Evolutionary conservation across 176 grass and related monocot genomes (phyloP).

Genomic region (Musa troglodytarum): DNA sequence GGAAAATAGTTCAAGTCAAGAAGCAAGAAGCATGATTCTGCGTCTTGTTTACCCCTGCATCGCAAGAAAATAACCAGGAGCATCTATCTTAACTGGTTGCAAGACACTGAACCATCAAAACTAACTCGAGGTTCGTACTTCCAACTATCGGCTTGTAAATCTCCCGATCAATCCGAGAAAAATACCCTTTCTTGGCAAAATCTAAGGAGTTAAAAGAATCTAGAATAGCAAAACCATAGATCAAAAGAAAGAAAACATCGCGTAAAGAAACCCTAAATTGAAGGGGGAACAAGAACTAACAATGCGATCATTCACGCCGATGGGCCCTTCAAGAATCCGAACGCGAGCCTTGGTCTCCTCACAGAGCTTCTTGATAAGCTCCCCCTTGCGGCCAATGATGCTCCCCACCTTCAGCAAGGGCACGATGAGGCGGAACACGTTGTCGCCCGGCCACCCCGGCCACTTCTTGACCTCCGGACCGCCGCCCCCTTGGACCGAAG

Average conservation of each 20-base stretch:
- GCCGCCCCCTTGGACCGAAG: conserved; percentile 14
- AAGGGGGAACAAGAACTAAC: conserved; percentile 32
- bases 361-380: conserved; percentile 79
- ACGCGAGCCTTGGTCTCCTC: conserved; percentile 89
- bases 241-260: background rate
- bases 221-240: too few relatives aligned
- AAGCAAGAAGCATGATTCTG: too few relatives aligned
- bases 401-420: conserved; percentile 79
- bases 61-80: too few relatives aligned
- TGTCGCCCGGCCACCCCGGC: conserved; percentile 92
- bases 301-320: conserved; percentile 72
- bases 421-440: conserved; percentile 71
- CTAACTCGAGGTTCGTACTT: too few relatives aligned
- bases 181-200: background rate
- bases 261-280: background rate
- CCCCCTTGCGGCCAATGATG: conserved; percentile 93
- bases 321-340: conserved; percentile 65
- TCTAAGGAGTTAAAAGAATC: background rate
- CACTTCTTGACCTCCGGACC: conserved; percentile 48
- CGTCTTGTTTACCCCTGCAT: too few relatives aligned
- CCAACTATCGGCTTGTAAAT: too few relatives aligned
- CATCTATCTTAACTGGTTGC: too few relatives aligned
- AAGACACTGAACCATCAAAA: too few relatives aligned
- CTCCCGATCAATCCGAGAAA: too few relatives aligned
- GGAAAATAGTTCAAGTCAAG: too few relatives aligned